Conservation (phyloP, 306 rosid genomes). For the Castanea mollissima region DNA sequence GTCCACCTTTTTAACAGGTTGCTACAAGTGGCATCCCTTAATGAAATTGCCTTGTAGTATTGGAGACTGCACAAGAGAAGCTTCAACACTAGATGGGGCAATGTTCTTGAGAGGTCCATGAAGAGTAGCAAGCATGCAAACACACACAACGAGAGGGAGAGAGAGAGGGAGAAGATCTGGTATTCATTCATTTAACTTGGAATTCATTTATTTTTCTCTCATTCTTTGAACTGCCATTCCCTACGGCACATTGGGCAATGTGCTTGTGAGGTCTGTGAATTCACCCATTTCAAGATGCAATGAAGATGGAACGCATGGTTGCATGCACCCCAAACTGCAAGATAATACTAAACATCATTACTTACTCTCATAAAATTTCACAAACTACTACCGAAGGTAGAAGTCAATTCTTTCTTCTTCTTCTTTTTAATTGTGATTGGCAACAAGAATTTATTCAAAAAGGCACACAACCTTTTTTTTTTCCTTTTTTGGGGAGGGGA, state of each 20-base stretch:
- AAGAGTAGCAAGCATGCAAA: no score
- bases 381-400: no score
- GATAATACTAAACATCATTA: neutral
- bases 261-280: slow-evolving; percentile 84
- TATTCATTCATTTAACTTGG: neutral
- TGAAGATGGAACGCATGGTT: slow-evolving; percentile 95
- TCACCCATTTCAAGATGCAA: slow-evolving; percentile 92
- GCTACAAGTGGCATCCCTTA: no score
- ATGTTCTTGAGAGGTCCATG: neutral
- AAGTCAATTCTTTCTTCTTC: no score
- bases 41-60: no score
- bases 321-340: slow-evolving; percentile 97
- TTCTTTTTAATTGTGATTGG: no score
- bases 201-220: slow-evolving; percentile 7
- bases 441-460: no score
- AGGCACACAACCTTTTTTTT: no score
- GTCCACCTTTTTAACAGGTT: no score
- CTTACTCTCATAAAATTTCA: neutral
- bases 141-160: neutral
- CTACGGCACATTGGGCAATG: slow-evolving; percentile 98
- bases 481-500: no score
- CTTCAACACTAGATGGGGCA: no score
- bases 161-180: neutral
- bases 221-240: slow-evolving; percentile 91
- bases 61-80: no score